Percentiles rank a stretch among this genome's conserved stretches.
These are phyloP conservation scores for Yarrowia porcina DNA, from an alignment of 805 yeast genomes.

Conservation along the genomic window DNA sequence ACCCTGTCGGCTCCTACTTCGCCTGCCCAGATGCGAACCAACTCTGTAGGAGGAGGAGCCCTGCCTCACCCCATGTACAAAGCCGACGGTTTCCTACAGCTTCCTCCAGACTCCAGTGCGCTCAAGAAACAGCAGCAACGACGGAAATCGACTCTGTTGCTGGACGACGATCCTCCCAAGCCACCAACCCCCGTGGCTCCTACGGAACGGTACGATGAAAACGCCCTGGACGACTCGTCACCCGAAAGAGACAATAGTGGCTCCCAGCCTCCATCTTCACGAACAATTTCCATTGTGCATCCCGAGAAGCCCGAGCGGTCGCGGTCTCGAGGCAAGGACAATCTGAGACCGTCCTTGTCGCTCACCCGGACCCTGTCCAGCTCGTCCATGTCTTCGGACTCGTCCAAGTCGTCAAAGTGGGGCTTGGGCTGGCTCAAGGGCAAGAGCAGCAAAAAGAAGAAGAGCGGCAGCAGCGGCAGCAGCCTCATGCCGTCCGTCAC, in stretches of 20 bases:
- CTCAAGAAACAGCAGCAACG: conserved; percentile 21
- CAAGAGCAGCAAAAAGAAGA: conserved; percentile 16
- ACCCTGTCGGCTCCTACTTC: neutral
- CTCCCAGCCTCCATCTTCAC: conserved; percentile 14
- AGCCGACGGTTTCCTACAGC: conserved; percentile 18
- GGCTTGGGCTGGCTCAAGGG: conserved; percentile 23
- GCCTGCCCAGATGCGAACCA: conserved; percentile 5
- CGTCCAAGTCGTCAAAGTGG: conserved; percentile 24
- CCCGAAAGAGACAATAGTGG: conserved; percentile 14
- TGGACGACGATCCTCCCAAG: conserved; percentile 13
- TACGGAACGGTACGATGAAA: neutral
- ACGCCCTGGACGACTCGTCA: conserved; percentile 15
- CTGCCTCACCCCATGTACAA: conserved; percentile 8
- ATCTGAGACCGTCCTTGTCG: conserved; percentile 8
- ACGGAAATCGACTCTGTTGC: neutral
- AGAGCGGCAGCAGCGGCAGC: neutral
- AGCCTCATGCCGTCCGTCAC: conserved; percentile 4
- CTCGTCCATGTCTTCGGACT: conserved; percentile 20
- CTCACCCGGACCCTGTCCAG: conserved; percentile 20
- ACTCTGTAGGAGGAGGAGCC: neutral
- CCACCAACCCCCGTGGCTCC: neutral
- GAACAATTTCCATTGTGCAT: conserved; percentile 23
- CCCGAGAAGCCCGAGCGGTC: conserved; percentile 23
- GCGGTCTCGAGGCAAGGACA: conserved; percentile 11
- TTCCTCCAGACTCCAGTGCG: conserved; percentile 14